Percentiles rank a stretch among this genome's conserved stretches.
These are phyloP conservation scores for Backusella luteola DNA, from an alignment of 192 early-diverging fungal species.

Conservation along the genomic window DNA sequence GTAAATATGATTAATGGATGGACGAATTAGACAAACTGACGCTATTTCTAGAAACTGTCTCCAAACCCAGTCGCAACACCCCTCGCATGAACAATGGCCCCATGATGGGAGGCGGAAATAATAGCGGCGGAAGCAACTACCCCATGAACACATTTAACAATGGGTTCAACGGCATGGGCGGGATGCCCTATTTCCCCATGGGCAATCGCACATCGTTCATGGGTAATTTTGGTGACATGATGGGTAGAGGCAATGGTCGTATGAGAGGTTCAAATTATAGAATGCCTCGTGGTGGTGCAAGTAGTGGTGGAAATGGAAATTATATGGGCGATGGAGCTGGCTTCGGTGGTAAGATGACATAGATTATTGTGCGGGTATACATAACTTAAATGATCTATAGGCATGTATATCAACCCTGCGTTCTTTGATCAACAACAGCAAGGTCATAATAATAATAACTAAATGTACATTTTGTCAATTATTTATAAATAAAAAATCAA, in stretches of 20 bases:
- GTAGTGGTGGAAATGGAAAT: constrained; percentile 22
- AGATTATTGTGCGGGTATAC: no score
- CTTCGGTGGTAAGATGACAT: constrained; percentile 11
- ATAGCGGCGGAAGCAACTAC: neutral
- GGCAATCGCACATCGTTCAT: constrained; percentile 7
- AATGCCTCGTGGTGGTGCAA: constrained; percentile 28
- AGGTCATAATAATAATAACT: no score
- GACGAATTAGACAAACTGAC: neutral
- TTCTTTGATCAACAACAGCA: no score
- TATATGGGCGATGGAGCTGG: constrained; percentile 34
- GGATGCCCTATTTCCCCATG: constrained; percentile 15
- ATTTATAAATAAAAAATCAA: no score
- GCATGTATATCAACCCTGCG: no score
- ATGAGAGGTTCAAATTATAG: constrained; percentile 17
- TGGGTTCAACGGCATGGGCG: constrained; percentile 15
- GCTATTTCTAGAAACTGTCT: constrained; percentile 20
- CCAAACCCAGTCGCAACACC: constrained; percentile 20
- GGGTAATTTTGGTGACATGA: constrained; percentile 9
- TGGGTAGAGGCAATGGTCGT: constrained; percentile 22
- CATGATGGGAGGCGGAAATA: neutral
- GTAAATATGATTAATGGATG: constrained; percentile 2
- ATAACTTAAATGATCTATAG: no score
- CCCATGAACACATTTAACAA: constrained; percentile 4
- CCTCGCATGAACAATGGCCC: neutral
- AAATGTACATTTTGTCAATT: no score